These are phyloP conservation scores for Podospora australis DNA, from an alignment of 495 filamentous ascomycete species.

Conservation along the genomic window DNA sequence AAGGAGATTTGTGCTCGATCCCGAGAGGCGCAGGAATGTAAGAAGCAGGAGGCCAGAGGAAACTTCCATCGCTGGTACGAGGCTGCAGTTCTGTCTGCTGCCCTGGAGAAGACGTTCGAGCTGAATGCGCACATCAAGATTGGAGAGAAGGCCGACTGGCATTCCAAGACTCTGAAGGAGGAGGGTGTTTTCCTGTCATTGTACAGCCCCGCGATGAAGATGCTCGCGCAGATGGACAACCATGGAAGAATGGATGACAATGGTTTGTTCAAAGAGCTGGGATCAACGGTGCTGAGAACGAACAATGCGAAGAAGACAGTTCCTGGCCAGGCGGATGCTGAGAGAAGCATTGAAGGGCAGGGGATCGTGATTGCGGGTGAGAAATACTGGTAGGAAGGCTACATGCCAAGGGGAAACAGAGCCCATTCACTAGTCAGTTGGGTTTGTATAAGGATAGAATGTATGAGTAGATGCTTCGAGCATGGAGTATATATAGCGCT, in stretches of 20 bases:
- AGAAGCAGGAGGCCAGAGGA: constrained; percentile 7
- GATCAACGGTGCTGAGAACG: neutral
- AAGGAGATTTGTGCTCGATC: neutral
- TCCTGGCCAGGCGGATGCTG: neutral
- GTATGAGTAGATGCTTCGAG: too few species aligned
- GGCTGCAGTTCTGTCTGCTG: constrained; percentile 27
- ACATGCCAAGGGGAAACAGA: too few species aligned
- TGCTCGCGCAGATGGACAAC: constrained; percentile 31
- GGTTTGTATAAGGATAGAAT: too few species aligned
- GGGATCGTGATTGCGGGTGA: too few species aligned
- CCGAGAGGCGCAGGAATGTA: neutral
- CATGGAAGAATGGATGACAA: constrained; percentile 29
- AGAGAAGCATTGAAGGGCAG: too few species aligned
- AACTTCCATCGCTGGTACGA: constrained; percentile 37
- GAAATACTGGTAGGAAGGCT: too few species aligned
- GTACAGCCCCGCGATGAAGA: constrained; percentile 24
- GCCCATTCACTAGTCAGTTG: too few species aligned
- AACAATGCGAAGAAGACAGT: neutral
- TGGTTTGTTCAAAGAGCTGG: constrained; percentile 6
- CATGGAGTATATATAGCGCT: too few species aligned
- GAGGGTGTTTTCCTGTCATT: constrained; percentile 19
- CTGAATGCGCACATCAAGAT: constrained; percentile 33
- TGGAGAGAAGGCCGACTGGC: constrained; percentile 38
- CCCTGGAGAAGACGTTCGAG: constrained; percentile 22
- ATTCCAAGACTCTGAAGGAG: constrained; percentile 15